phyloP scores from a whole-genome alignment of 805 yeast species.

The Zygotorulaspora danielsina region DNA sequence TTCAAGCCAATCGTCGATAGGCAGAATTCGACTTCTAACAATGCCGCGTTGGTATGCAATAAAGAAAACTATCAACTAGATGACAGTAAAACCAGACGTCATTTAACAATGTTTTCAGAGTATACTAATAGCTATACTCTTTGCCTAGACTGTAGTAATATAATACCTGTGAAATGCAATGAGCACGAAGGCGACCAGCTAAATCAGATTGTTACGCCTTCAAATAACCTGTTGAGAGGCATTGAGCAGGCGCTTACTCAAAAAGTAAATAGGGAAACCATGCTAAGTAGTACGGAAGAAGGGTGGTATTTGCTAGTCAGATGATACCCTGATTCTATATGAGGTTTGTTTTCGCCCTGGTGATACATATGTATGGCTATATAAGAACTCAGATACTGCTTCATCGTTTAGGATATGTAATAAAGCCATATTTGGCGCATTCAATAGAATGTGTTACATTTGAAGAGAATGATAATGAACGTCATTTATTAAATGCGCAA shows the following conservation, averaged over 20 bases:
- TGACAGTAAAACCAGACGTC: slow-evolving; percentile 1
- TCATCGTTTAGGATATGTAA: too few species aligned
- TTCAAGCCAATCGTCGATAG: background rate
- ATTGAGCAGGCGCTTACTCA: background rate
- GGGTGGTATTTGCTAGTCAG: slow-evolving; percentile 6
- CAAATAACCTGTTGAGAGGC: slow-evolving; percentile 1
- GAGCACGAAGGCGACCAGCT: slow-evolving; percentile 11
- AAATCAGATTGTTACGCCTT: slow-evolving; percentile 7
- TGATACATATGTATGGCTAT: too few species aligned
- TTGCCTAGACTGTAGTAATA: background rate
- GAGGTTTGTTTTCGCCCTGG: too few species aligned
- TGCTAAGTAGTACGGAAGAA: slow-evolving; percentile 1
- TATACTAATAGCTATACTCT: slow-evolving; percentile 14
- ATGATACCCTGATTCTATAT: background rate
- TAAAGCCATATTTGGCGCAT: too few species aligned
- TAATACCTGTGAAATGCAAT: background rate
- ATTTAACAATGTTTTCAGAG: slow-evolving; percentile 10
- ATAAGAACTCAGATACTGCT: too few species aligned
- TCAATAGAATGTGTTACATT: too few species aligned
- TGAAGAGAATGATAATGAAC: too few species aligned
- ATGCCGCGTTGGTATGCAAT: slow-evolving; percentile 7
- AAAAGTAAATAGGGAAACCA: background rate
- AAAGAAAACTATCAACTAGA: background rate
- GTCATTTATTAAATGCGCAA: too few species aligned
- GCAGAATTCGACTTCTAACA: background rate